phyloP scores from a whole-genome alignment of 805 yeast genomes.

The Cyberlindnera suaveolens region DNA sequence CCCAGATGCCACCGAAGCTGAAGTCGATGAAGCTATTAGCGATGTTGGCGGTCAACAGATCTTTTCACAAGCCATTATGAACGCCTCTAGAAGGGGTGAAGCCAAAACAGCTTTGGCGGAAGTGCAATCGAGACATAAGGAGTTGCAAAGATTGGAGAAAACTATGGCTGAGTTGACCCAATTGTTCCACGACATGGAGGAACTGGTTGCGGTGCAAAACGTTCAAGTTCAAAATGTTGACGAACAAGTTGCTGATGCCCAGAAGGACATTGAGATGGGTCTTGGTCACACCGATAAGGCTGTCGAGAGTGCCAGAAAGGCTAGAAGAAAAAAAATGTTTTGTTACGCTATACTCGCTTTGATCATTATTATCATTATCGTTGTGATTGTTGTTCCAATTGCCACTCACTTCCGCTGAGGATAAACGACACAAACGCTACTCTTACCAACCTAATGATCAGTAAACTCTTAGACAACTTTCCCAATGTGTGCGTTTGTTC shows the following conservation, averaged over 20 bases:
- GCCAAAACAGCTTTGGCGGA: slow-evolving; percentile 93
- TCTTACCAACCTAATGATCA: no score
- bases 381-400: slow-evolving; percentile 51
- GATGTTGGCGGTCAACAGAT: slow-evolving; percentile 85
- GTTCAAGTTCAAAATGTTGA: slow-evolving; percentile 78
- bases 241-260: slow-evolving; percentile 75
- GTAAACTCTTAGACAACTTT: no score
- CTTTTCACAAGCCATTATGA: slow-evolving; percentile 86
- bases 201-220: slow-evolving; percentile 92
- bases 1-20: slow-evolving; percentile 78
- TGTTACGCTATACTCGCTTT: slow-evolving; percentile 60
- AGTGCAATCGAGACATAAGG: slow-evolving; percentile 93
- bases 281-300: slow-evolving; percentile 92
- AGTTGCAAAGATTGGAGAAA: slow-evolving; percentile 88
- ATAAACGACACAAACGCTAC: no score
- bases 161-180: slow-evolving; percentile 94
- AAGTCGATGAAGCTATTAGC: slow-evolving; percentile 79
- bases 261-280: slow-evolving; percentile 88
- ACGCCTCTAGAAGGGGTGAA: slow-evolving; percentile 86
- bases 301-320: slow-evolving; percentile 77
- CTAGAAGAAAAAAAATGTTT: slow-evolving; percentile 88
- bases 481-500: no score
- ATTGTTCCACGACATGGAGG: slow-evolving; percentile 93
- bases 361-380: slow-evolving; percentile 57
- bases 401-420: slow-evolving; percentile 10